phyloP scores from a whole-genome alignment of 2,329 filamentous ascomycete genomes.

The Penicillium brevicompactum region DNA sequence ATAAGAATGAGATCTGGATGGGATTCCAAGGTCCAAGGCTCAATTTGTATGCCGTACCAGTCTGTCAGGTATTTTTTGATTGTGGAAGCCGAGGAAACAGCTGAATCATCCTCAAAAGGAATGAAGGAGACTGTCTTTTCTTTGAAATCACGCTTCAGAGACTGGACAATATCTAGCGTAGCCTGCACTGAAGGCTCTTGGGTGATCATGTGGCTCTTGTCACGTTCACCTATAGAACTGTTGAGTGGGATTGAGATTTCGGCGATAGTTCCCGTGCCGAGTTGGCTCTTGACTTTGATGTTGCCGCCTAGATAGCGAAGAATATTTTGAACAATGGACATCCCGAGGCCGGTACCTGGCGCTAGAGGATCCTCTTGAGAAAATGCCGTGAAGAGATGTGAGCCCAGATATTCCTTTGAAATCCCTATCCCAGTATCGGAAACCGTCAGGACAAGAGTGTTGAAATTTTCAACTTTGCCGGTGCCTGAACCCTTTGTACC shows the following conservation, averaged over 20 bases:
- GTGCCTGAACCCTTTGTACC: conserved; percentile 2
- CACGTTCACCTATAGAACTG: neutral
- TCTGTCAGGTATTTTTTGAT: neutral
- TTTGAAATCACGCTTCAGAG: neutral
- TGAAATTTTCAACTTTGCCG: neutral
- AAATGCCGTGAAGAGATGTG: conserved; percentile 62
- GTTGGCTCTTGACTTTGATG: conserved; percentile 55
- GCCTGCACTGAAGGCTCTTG: neutral
- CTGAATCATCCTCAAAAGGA: neutral
- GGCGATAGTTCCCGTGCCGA: conserved; percentile 53
- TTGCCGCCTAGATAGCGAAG: conserved; percentile 58
- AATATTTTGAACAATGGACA: conserved; percentile 61
- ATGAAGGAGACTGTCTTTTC: neutral
- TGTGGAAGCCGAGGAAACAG: no score
- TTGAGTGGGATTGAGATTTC: conserved; percentile 32
- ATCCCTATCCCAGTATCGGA: conserved; percentile 66
- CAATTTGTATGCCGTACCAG: neutral
- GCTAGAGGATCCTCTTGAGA: conserved; percentile 60
- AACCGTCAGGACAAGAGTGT: conserved; percentile 44
- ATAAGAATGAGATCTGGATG: neutral
- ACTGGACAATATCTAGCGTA: neutral
- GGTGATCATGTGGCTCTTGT: neutral
- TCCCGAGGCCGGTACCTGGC: conserved; percentile 62
- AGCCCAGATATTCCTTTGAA: conserved; percentile 58
- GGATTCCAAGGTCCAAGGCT: neutral